phyloP scores from a whole-genome alignment of 2,329 filamentous ascomycete genomes.

The Cladosporium sp. region DNA sequence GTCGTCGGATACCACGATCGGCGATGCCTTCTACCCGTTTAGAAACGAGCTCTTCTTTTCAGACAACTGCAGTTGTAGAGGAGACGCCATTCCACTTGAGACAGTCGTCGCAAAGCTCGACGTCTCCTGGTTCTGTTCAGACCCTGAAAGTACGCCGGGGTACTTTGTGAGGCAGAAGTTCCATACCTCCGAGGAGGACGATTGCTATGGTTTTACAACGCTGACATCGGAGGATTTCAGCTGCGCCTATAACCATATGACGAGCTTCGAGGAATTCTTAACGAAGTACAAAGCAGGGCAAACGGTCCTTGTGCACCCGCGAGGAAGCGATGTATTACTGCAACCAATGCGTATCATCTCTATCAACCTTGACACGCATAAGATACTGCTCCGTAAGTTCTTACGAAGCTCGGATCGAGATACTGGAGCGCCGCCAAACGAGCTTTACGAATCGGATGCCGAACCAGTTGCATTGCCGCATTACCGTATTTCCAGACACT shows the following conservation, averaged over 20 bases:
- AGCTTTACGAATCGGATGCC: conserved; percentile 53
- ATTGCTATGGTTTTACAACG: conserved; percentile 55
- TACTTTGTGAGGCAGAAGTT: conserved; percentile 72
- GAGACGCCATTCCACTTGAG: conserved; percentile 47
- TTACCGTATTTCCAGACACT: neutral
- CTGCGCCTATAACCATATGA: neutral
- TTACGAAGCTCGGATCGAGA: neutral
- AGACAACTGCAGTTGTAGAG: conserved; percentile 67
- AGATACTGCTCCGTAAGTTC: neutral
- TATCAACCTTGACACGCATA: neutral
- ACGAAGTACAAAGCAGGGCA: neutral
- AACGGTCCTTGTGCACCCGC: neutral
- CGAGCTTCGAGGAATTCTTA: neutral
- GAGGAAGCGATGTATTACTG: neutral
- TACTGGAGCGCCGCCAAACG: conserved; percentile 46
- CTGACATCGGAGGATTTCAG: conserved; percentile 33
- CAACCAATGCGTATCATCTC: conserved; percentile 1
- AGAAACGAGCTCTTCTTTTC: conserved; percentile 72
- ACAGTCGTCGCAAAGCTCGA: conserved; percentile 56
- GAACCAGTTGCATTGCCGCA: neutral
- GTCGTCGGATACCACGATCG: conserved; percentile 66
- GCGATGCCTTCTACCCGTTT: conserved; percentile 63
- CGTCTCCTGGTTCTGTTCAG: conserved; percentile 55
- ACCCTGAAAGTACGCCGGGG: conserved; percentile 42
- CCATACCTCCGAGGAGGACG: conserved; percentile 44